Evolutionary conservation across 1,284 basidiomycete genomes (phyloP).

Genomic region (Kwoniella shivajii): DNA sequence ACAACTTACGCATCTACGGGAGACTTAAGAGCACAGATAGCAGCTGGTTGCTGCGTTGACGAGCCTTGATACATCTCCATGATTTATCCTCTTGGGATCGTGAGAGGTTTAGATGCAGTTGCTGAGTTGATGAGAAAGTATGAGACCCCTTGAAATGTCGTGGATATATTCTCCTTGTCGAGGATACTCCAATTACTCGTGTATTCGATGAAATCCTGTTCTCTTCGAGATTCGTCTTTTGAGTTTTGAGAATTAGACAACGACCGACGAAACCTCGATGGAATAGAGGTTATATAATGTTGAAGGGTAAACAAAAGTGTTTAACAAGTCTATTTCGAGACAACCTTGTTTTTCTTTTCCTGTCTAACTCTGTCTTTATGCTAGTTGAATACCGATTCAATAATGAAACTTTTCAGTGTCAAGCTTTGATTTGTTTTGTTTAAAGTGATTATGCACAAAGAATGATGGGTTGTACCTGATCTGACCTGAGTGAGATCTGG

Average conservation of each 20-base stretch:
- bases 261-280: too few species aligned
- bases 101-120: not conserved
- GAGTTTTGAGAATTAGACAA: too few species aligned
- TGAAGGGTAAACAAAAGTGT: not conserved
- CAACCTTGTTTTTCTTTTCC: conserved; percentile 3
- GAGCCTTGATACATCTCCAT: conserved; percentile 39
- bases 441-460: too few species aligned
- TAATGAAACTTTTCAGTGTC: too few species aligned
- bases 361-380: not conserved
- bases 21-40: conserved; percentile 50
- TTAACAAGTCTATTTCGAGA: conserved; percentile 3
- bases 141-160: too few species aligned
- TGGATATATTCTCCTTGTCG: too few species aligned
- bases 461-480: too few species aligned
- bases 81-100: not conserved
- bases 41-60: conserved; percentile 51
- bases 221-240: too few species aligned
- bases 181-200: too few species aligned
- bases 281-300: not conserved
- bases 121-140: not conserved
- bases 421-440: too few species aligned
- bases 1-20: conserved; percentile 52
- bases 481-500: too few species aligned
- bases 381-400: not conserved
- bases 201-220: too few species aligned